A percentile compares a stretch with the other conserved stretches of the same genome.
phyloP scores from a whole-genome alignment of 2,329 filamentous ascomycete species.

The Alternaria angustiovoidea region DNA sequence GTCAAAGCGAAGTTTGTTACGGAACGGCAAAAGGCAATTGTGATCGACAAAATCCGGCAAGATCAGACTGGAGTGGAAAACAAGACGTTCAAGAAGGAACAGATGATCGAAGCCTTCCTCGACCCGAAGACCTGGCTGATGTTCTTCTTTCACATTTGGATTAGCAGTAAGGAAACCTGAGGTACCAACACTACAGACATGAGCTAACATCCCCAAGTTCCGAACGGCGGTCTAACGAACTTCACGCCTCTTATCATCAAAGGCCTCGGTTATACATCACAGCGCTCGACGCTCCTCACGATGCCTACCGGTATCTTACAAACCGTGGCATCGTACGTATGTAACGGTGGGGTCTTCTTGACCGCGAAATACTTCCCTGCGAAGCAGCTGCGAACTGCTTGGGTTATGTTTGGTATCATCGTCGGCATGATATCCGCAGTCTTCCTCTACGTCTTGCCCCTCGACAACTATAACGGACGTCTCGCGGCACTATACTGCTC shows the following conservation, averaged over 20 bases:
- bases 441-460: conserved; percentile 39
- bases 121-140: conserved; percentile 53
- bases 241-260: conserved; percentile 41
- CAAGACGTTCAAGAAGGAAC: conserved; percentile 55
- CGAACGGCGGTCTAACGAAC: conserved; percentile 49
- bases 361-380: conserved; percentile 36
- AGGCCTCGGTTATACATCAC: conserved; percentile 48
- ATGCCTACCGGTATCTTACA: conserved; percentile 44
- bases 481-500: conserved; percentile 44
- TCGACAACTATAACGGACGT: conserved; percentile 33
- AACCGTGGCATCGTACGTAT: conserved; percentile 48
- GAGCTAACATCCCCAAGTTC: conserved; percentile 10
- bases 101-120: conserved; percentile 54
- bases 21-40: conserved; percentile 44
- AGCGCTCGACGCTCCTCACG: conserved; percentile 35
- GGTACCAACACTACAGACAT: not conserved
- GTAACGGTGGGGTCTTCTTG: conserved; percentile 51
- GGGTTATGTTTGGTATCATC: conserved; percentile 42
- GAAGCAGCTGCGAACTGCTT: conserved; percentile 27
- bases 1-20: conserved; percentile 48
- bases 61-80: conserved; percentile 60
- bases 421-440: conserved; percentile 35
- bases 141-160: conserved; percentile 43
- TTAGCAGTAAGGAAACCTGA: conserved; percentile 11
- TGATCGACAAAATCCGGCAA: conserved; percentile 44